These are phyloP conservation scores for Aquilaria sinensis DNA, from an alignment of 345 rosid genomes.

Conservation along the genomic window DNA sequence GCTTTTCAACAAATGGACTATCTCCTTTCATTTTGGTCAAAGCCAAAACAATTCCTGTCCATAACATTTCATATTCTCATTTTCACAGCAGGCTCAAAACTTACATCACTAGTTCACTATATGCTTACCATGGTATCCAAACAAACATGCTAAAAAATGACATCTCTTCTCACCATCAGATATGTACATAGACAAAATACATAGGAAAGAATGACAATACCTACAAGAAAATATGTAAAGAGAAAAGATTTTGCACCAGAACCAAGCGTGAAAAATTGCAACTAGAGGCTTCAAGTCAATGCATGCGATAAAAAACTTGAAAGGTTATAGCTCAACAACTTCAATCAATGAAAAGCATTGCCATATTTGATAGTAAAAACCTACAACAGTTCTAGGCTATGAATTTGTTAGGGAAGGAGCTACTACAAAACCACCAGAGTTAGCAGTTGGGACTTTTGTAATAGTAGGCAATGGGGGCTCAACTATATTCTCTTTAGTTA, in stretches of 20 bases:
- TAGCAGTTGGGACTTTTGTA: constrained; percentile 15
- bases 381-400: constrained; percentile 32
- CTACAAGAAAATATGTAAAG: not conserved
- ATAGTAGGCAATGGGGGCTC: constrained; percentile 63
- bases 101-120: no score
- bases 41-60: no score
- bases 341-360: constrained; percentile 37
- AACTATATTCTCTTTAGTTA: constrained; percentile 40
- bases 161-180: not conserved
- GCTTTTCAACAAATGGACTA: no score
- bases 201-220: constrained; percentile 21
- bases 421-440: constrained; percentile 18
- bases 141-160: not conserved
- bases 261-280: no score
- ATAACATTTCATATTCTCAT: no score
- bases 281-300: no score
- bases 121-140: no score
- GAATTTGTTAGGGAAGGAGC: constrained; percentile 29
- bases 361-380: constrained; percentile 30
- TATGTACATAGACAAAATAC: constrained; percentile 3
- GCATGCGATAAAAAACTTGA: no score
- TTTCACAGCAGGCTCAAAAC: no score
- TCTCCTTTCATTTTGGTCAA: no score
- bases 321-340: not conserved
- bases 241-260: no score